Conservation (phyloP, 345 rosid genomes). For the Salix caprea region DNA sequence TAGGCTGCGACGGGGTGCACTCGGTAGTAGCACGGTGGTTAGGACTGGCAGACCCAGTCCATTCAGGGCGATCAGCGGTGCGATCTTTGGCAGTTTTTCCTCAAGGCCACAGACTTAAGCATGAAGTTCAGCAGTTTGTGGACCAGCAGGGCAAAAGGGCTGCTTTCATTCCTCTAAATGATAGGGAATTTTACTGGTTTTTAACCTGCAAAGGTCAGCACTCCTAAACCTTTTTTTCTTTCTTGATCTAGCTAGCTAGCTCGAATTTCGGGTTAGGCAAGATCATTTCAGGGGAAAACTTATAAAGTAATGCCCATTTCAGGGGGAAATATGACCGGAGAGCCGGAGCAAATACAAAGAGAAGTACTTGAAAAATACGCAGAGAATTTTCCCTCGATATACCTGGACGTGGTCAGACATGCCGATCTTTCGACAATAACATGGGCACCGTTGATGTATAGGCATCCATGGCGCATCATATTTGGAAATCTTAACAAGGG, state of each 20-base stretch:
- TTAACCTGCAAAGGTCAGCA: slow-evolving; percentile 20
- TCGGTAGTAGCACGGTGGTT: slow-evolving; percentile 32
- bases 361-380: slow-evolving; percentile 17
- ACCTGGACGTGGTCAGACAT: slow-evolving; percentile 19
- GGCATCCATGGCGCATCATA: slow-evolving; percentile 38
- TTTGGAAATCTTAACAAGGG: slow-evolving; percentile 30
- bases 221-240: not conserved
- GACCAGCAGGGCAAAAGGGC: slow-evolving; percentile 29
- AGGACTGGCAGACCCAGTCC: slow-evolving; percentile 25
- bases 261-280: not conserved
- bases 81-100: slow-evolving; percentile 32
- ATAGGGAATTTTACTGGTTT: slow-evolving; percentile 31
- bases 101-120: slow-evolving; percentile 29
- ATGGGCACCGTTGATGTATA: slow-evolving; percentile 28
- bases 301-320: not conserved
- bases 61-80: slow-evolving; percentile 30
- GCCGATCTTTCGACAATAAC: slow-evolving; percentile 27
- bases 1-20: slow-evolving; percentile 45
- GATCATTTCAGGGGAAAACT: not conserved
- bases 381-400: slow-evolving; percentile 21
- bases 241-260: not conserved
- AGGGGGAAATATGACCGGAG: slow-evolving; percentile 10
- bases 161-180: slow-evolving; percentile 27
- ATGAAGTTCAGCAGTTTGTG: slow-evolving; percentile 16
- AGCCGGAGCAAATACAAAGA: slow-evolving; percentile 24